Percentiles rank a stretch among this genome's conserved stretches.
These are phyloP conservation scores for Fusarium mexicanum DNA, from an alignment of 2,329 filamentous ascomycete species.

Conservation along the genomic window DNA sequence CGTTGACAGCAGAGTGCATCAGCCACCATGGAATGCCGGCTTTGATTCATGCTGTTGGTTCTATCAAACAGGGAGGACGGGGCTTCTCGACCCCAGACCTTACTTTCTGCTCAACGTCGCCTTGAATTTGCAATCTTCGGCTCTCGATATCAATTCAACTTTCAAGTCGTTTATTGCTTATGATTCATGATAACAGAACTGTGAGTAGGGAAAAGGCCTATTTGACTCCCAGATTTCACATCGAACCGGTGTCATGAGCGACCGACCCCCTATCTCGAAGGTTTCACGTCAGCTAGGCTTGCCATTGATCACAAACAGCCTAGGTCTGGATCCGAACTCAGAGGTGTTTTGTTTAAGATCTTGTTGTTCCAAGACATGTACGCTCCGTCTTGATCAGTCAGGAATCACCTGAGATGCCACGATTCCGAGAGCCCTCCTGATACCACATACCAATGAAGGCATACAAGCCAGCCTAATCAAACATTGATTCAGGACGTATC, in stretches of 20 bases:
- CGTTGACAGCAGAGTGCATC: neutral
- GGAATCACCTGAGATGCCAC: neutral
- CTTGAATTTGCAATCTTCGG: fast-evolving
- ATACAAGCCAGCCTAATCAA: neutral
- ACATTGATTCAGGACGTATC: neutral
- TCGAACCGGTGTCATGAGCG: neutral
- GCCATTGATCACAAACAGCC: neutral
- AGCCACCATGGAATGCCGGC: neutral
- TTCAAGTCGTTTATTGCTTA: neutral
- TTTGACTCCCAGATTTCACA: too few species aligned
- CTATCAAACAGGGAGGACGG: neutral
- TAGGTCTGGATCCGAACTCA: neutral
- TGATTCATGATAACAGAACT: too few species aligned
- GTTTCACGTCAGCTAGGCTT: neutral
- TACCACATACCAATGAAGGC: neutral
- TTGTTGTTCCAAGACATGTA: neutral
- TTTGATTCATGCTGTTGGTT: neutral
- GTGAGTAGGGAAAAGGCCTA: neutral
- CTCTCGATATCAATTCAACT: neutral
- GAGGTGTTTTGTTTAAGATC: neutral
- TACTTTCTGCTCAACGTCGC: neutral
- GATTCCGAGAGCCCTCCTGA: neutral
- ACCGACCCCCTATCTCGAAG: neutral
- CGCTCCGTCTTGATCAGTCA: neutral
- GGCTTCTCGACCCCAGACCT: too few species aligned